phyloP scores from a whole-genome alignment of 2,329 filamentous ascomycete species.

The Hypomyces rosellus region DNA sequence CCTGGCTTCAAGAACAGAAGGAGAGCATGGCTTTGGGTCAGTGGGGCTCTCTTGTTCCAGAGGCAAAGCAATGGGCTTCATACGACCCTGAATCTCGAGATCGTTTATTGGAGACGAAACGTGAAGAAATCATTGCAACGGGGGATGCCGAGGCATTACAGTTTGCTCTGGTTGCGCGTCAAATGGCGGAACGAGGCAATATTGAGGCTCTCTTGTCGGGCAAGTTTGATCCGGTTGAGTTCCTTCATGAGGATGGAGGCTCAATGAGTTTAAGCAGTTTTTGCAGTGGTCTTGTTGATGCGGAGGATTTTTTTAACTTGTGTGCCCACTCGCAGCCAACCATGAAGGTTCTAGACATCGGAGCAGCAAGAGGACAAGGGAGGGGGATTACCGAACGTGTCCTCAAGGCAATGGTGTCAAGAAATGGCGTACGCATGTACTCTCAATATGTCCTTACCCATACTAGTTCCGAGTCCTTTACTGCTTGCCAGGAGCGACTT shows the following conservation, averaged over 20 bases:
- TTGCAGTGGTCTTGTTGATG: too few relatives aligned
- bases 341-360: constrained; percentile 19
- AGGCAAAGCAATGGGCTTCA: too few relatives aligned
- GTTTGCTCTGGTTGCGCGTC: not conserved
- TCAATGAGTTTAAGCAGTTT: too few relatives aligned
- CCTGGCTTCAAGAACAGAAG: too few relatives aligned
- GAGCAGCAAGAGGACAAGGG: constrained; percentile 34
- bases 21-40: too few relatives aligned
- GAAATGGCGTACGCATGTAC: constrained; percentile 1
- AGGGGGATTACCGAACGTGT: constrained; percentile 17
- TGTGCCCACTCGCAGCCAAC: constrained; percentile 6
- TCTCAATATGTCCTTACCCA: constrained; percentile 20
- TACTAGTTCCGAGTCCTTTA: constrained; percentile 19
- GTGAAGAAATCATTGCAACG: not conserved
- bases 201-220: not conserved
- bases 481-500: constrained; percentile 17
- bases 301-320: not conserved
- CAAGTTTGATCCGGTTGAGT: too few relatives aligned
- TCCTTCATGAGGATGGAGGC: too few relatives aligned
- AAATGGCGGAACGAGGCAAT: too few relatives aligned
- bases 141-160: not conserved
- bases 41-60: too few relatives aligned
- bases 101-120: too few relatives aligned
- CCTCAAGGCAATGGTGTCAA: not conserved
- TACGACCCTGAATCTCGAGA: too few relatives aligned